phyloP scores from a whole-genome alignment of 208 protist species.

The Acanthamoeba quina region DNA sequence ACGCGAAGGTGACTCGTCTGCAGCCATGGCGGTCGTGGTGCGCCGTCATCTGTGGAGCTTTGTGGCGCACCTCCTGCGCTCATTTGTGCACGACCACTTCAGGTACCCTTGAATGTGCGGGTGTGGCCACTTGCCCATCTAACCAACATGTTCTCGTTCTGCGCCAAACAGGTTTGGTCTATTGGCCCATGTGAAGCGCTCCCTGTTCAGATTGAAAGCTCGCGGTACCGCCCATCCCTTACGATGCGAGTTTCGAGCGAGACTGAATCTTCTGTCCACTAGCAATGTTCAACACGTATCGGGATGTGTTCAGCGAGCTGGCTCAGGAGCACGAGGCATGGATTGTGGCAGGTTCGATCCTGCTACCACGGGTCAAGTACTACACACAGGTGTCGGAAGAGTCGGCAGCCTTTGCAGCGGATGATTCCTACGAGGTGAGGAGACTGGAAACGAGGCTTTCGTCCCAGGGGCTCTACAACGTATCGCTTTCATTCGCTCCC shows the following conservation, averaged over 20 bases:
- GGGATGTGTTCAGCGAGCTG: not conserved
- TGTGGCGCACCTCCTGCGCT: not conserved
- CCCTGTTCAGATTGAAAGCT: not conserved
- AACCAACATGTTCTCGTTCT: not conserved
- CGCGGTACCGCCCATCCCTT: not conserved
- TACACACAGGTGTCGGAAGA: not conserved
- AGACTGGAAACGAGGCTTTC: not conserved
- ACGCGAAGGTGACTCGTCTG: not conserved
- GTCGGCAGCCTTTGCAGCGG: too few species aligned
- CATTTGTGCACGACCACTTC: not conserved
- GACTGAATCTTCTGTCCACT: not conserved
- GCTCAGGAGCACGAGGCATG: not conserved
- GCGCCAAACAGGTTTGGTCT: not conserved
- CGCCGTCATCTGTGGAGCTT: not conserved
- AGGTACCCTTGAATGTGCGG: not conserved
- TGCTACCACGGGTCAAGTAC: not conserved
- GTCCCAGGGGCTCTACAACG: not conserved
- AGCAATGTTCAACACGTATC: slow-evolving; percentile 2
- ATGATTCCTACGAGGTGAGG: too few species aligned
- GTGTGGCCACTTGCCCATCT: not conserved
- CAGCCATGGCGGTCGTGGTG: not conserved
- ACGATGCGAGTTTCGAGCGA: not conserved
- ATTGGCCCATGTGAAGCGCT: not conserved
- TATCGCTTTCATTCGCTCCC: not conserved
- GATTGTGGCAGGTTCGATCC: not conserved